Percentiles rank a stretch among this genome's conserved stretches.
Evolutionary conservation across 306 rosid species (phyloP).

Genomic region (Lupinus albus): DNA sequence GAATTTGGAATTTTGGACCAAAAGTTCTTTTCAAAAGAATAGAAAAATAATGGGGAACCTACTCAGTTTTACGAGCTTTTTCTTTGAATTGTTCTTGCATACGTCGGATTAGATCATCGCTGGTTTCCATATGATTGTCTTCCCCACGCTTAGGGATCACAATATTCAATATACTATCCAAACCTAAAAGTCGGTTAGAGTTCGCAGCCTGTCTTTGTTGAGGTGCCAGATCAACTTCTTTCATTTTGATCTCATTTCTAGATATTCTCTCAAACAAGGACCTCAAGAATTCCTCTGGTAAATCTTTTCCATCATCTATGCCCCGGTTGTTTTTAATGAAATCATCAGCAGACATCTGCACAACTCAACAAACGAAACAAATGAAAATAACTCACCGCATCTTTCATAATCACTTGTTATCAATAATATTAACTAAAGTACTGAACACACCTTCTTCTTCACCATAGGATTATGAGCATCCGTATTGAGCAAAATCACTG

Average conservation of each 20-base stretch:
- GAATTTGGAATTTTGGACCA: background rate
- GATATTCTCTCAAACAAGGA: slow-evolving; percentile 90
- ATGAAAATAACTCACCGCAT: slow-evolving; percentile 31
- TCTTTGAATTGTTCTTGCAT: slow-evolving; percentile 99
- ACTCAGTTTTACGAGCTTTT: slow-evolving; percentile 98
- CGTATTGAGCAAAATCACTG: slow-evolving; percentile 95
- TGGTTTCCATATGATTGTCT: slow-evolving; percentile 83
- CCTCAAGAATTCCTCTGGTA: slow-evolving; percentile 88
- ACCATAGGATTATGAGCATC: slow-evolving; percentile 98
- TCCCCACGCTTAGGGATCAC: slow-evolving; percentile 91
- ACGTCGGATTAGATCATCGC: slow-evolving; percentile 89
- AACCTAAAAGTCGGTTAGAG: slow-evolving; percentile 82
- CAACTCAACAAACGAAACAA: slow-evolving; percentile 35
- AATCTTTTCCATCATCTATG: slow-evolving; percentile 98
- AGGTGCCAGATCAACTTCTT: slow-evolving; percentile 78
- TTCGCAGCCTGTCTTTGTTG: slow-evolving; percentile 87
- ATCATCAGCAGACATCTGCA: slow-evolving; percentile 99
- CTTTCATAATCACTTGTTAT: slow-evolving; percentile 37
- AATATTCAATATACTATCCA: slow-evolving; percentile 92
- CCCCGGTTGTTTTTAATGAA: slow-evolving; percentile 98
- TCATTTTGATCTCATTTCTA: slow-evolving; percentile 97
- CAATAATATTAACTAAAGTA: slow-evolving; percentile 24
- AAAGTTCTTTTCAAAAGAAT: slow-evolving; percentile 23
- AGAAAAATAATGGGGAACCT: slow-evolving; percentile 47
- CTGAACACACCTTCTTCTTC: slow-evolving; percentile 82